Base-by-base conservation (phyloP, 1,284 basidiomycete genomes). In the Puccinia triticina region DNA sequence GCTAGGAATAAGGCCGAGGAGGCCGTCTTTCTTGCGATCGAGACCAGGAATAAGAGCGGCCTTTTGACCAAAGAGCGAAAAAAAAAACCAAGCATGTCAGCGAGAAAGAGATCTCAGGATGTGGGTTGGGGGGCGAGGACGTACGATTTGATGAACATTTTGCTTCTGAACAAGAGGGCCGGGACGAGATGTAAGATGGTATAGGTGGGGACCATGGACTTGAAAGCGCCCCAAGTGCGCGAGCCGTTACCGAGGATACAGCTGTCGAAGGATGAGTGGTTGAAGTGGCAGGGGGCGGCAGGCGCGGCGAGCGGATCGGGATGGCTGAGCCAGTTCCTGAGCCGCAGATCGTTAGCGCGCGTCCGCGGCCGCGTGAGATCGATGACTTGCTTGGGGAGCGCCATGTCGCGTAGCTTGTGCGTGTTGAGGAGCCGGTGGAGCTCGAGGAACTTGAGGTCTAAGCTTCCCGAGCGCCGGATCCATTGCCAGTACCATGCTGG, bases 401-500 rank as follows among this genome's bases (percentile, higher is more conserved):
- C 29, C 59, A 69, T 69, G 57, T 82, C 74, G 23, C 26, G n/a
- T 18, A 82, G 29, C 18, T 66, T n/a, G 43, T 37, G 7, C 1
- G 37, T 18, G 55, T 82, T 82, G 5, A 69, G n/a, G n/a, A 67
- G 66, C 40, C 64, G 50, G 64, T 82, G 73, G 5, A 82, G 74
- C 37, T 77, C 32, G n/a, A 82, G 64, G 29, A 82, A 82, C 37
- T 57, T 66, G 10, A 66, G 37, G 29, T 82, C 66, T 21, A 82
- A 66, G 55, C 53, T 82, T 43, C 81, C 81, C 26, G 77, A 73
- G 5, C 74, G 14, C 37, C 74, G 32, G 26, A 82, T 82, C 81
- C 81, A 82, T 50, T 82, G 81, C 73, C 73, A 82, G 57, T 82
- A 82, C 81, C 81, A 82, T 37, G 34, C 37, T 40, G 81, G 81